Conservation (phyloP, 306 rosid species). For the Pterocarpus santalinus region DNA sequence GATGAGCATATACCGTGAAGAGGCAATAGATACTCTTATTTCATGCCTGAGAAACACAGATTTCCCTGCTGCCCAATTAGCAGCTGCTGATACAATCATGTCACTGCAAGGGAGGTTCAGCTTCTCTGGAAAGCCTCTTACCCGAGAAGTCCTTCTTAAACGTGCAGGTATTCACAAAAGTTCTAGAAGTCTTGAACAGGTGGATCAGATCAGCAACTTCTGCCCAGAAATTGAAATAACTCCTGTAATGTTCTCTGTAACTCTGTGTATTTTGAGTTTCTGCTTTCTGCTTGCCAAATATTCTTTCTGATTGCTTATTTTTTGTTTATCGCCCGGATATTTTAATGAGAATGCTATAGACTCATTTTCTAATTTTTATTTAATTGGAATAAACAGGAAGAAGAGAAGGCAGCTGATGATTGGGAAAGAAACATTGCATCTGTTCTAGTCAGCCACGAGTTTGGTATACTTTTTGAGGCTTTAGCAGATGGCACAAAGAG, state of each 20-base stretch:
- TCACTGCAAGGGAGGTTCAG: slow-evolving; percentile 87
- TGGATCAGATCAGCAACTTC: slow-evolving; percentile 60
- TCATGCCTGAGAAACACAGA: slow-evolving; percentile 79
- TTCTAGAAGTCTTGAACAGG: slow-evolving; percentile 55
- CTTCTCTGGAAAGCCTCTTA: slow-evolving; percentile 70
- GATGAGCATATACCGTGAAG: slow-evolving; percentile 97
- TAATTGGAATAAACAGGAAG: slow-evolving; percentile 65
- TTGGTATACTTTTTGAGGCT: slow-evolving; percentile 87
- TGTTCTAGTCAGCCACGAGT: slow-evolving; percentile 84
- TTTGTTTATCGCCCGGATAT: background rate
- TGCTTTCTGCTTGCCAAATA: slow-evolving; percentile 34
- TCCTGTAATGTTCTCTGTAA: slow-evolving; percentile 57
- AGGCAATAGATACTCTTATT: slow-evolving; percentile 84
- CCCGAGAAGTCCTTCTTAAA: slow-evolving; percentile 76
- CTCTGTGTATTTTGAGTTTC: slow-evolving; percentile 28
- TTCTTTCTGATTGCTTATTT: slow-evolving; percentile 22
- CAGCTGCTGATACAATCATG: slow-evolving; percentile 81
- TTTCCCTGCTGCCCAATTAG: slow-evolving; percentile 72
- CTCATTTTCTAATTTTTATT: slow-evolving; percentile 2
- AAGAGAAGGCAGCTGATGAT: slow-evolving; percentile 74
- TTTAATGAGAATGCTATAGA: slow-evolving; percentile 1
- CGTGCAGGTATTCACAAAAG: slow-evolving; percentile 71
- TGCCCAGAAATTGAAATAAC: slow-evolving; percentile 56
- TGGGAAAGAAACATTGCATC: slow-evolving; percentile 93
- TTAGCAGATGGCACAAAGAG: slow-evolving; percentile 89